Percentiles rank a stretch among this genome's conserved stretches.
These are phyloP conservation scores for Helotiales sp. DNA, from an alignment of 2,329 filamentous ascomycete genomes.

Conservation along the genomic window DNA sequence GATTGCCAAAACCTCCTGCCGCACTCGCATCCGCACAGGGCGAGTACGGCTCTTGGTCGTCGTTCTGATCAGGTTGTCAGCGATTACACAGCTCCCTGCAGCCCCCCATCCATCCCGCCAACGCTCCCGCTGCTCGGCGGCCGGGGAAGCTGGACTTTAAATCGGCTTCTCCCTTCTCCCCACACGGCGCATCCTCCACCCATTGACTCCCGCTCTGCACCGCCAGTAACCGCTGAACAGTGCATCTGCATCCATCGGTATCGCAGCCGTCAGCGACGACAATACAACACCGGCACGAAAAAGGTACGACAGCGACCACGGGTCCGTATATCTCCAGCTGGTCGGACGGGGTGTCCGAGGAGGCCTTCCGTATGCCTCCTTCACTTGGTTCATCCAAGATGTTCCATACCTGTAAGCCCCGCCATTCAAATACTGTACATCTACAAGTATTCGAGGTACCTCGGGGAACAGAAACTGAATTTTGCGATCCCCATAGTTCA, in stretches of 20 bases:
- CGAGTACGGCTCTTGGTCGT: too few species aligned
- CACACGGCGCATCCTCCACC: neutral
- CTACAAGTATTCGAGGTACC: too few species aligned
- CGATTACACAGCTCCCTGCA: constrained; percentile 2
- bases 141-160: neutral
- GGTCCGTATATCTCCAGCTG: neutral
- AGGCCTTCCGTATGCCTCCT: constrained; percentile 27
- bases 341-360: neutral
- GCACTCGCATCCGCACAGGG: too few species aligned
- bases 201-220: neutral
- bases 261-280: constrained; percentile 1
- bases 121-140: too few species aligned
- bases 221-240: constrained; percentile 1
- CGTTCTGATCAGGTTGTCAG: constrained; percentile 1
- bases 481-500: constrained; percentile 28
- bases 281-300: neutral
- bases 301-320: neutral
- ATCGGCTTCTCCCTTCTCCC: neutral
- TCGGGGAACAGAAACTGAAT: constrained; percentile 3
- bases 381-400: constrained; percentile 31
- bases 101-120: neutral
- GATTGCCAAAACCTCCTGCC: neutral
- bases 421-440: neutral
- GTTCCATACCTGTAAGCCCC: constrained; percentile 36
- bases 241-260: constrained; percentile 6